Base-by-base conservation (phyloP, 805 yeast species). In the Cyberlindnera saturnus region DNA sequence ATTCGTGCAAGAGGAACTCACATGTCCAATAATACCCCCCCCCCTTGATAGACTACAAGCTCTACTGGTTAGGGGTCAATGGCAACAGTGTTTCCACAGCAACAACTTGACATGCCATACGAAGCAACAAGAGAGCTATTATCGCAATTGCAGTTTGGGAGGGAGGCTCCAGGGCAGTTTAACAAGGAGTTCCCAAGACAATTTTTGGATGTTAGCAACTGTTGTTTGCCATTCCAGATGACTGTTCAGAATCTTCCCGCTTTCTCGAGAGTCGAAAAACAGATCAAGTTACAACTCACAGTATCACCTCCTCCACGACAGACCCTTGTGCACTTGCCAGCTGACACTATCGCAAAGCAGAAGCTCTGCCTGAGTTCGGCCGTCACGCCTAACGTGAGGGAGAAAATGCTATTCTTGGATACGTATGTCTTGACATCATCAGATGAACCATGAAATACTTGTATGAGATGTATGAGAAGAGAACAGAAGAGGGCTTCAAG, bases 401-500 rank as follows among this genome's bases (percentile, higher is more conserved):
- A 76, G 33, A 76, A 79, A 56, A 62, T 82, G 58, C 64, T 86
- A 31, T 81, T 68, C 59, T 67, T 91, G 56, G 96, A 90, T 49
- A 80, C 95, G 0, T 84, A 77, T 61, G 91, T 89, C n/a, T 69
- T 89, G 42, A 76, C 82, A 7, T 74, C 86, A 17, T 73, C 73
- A 10, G 43, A 65, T 39, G 65, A 64, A 40, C 67, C 72, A 15
- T 86, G 95, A 52, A 79, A 81, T 55, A 89, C 88, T 53, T 91
- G 99, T 67, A 60, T 81, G 20, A 79, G 95, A 55, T 91, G 99
- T 70, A 80, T 90, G 57, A 84, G 89, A 63, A 75, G 99, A 57
- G 99, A 91, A 60, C 82, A 88, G 56, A 88, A 93, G 63, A 75
- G 99, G 55, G 98, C 98, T 1, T 82, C 91, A 31, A 78, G 99